Percentiles rank a stretch among this genome's conserved stretches.
phyloP scores from a whole-genome alignment of 2,329 filamentous ascomycete species.

The Aspergillus hiratsukae region DNA sequence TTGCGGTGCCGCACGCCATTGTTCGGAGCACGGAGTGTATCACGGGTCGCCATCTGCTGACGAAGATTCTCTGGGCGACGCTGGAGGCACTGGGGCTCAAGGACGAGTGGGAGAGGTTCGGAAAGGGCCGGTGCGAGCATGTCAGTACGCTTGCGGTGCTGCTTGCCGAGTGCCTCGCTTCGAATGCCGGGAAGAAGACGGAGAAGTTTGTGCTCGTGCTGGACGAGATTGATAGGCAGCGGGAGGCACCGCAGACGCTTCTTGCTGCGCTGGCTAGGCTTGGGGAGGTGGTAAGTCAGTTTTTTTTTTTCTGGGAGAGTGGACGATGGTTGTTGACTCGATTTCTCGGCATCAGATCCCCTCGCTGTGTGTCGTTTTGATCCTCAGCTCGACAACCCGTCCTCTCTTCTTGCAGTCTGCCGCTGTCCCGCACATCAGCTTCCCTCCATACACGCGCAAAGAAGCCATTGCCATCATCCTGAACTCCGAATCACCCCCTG shows the following conservation, averaged over 20 bases:
- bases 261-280: slow-evolving; percentile 76
- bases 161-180: slow-evolving; percentile 47
- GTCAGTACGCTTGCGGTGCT: slow-evolving; percentile 71
- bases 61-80: slow-evolving; percentile 41
- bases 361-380: slow-evolving; percentile 69
- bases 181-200: slow-evolving; percentile 20
- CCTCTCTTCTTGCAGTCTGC: slow-evolving; percentile 65
- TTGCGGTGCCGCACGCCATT: slow-evolving; percentile 45
- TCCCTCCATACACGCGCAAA: slow-evolving; percentile 75
- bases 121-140: slow-evolving; percentile 67
- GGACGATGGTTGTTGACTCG: not conserved
- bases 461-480: slow-evolving; percentile 76
- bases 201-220: slow-evolving; percentile 76
- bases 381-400: slow-evolving; percentile 64
- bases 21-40: slow-evolving; percentile 45
- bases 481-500: slow-evolving; percentile 43
- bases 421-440: slow-evolving; percentile 72
- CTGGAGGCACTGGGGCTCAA: slow-evolving; percentile 33
- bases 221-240: slow-evolving; percentile 80
- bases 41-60: slow-evolving; percentile 42
- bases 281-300: slow-evolving; percentile 68
- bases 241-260: slow-evolving; percentile 73
- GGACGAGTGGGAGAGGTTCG: slow-evolving; percentile 42
- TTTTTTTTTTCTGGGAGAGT: not conserved
- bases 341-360: slow-evolving; percentile 58